Base-by-base conservation (phyloP, 768 basidiomycete species). In the Lactarius evosmus region DNA sequence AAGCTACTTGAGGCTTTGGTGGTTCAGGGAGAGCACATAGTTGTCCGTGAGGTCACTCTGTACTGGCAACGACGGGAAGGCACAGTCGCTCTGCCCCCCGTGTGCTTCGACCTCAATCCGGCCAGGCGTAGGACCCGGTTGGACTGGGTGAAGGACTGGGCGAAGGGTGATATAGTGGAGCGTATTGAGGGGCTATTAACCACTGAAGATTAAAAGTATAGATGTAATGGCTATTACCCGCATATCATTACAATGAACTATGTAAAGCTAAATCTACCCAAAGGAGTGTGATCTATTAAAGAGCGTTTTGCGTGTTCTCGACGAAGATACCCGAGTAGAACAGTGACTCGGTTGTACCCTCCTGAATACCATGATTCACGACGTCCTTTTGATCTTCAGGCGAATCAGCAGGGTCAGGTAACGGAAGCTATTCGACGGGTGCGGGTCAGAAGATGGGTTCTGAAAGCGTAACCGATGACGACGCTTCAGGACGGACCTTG, bases 321-420 rank as follows among this genome's bases (percentile, higher is more conserved):
- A 86, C 78, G 72, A 86, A 86, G 7, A 85, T 74, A 0, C 85
- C 85, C 33, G 84, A 86, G 70, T 83, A 85, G 7, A 82, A 70
- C 29, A 86, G 67, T 1, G 79, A 83, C 62, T 87, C 85, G 4
- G 75, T 77, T 8, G 77, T 78, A 2, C 81, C 83, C 69, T 86
- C 83, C 68, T 87, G 86, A 34, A 83, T 78, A 11, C 85, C 85
- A 67, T 79, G 74, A 69, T 85, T 81, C 1, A 82, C 81, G 3
- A 88, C 83, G 70, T 87, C 82, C 1, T 73, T 74, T 67, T 84
- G 81, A 38, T 86, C 72, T 12, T 73, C 74, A 5, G 78, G 68
- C 0, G 79, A 70, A 58, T 86, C 81, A 0, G 69, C 67, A 6
- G 78, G 76, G 63, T 85, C 75, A 1, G 81, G 80, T 6, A 87